Base-by-base conservation (phyloP, 2,329 filamentous ascomycete genomes). In the Didymella sp. region DNA sequence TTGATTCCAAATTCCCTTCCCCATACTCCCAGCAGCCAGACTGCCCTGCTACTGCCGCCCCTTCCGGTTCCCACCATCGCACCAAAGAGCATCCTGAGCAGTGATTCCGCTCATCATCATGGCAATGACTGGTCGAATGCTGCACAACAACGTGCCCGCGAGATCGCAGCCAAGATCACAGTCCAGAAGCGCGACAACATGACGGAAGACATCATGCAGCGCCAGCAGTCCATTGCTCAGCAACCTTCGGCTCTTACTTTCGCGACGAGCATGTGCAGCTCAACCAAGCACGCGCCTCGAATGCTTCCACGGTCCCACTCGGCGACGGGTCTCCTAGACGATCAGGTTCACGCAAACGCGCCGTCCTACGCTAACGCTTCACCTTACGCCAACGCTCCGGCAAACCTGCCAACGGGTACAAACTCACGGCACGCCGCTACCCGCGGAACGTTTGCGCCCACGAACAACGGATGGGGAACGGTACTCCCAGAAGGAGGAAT, bases 71-170 rank as follows among this genome's bases (percentile, higher is more conserved):
- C 17, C 17, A 19, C 33, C n/a, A 19, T 19, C 33, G 3, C 33
- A 12, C n/a, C 12, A 21, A 24, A 47, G 11, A 35, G 12, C 12
- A 6, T 45, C 3, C 15, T 19, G 19, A 33, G 42, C 25, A 40
- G 15, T 7, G 19, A 45, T 24, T 41, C 25, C 13, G 25, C 42
- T 7, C 50, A 52, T 12, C 15, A 31, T 1, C 41, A 25, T 15
- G 33, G 50, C 33, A 40, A 7, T 4, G 42, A 45, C 42, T 52
- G 50, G 41, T 52, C 50, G 13, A 15, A 11, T 11, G 42, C 43
- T 4, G 51, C 43, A n/a, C 21, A 41, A 9, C 27, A 42, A n/a
- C 51, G 37, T 9, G 51, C 51, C 6, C 35, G 43, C n/a, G 28
- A 47, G 27, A 27, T 53, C 4, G 51, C 51, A 13, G 27, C 43